Evolutionary conservation across 2,329 filamentous ascomycete species (phyloP).

Genomic region (Rasamsonia emersonii): DNA sequence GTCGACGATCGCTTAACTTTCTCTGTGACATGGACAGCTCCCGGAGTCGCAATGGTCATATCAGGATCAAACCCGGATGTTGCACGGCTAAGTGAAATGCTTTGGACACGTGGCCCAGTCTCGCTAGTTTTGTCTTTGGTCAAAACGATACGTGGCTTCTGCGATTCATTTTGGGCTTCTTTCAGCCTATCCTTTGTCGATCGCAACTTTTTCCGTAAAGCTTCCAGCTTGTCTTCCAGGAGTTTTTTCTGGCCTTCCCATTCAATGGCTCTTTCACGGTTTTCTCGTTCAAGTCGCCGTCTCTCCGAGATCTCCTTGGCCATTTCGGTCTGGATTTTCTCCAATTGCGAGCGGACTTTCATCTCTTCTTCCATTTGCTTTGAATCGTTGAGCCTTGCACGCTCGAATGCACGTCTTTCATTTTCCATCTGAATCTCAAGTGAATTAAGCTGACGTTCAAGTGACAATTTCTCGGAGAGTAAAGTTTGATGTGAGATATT

Average conservation of each 20-base stretch:
- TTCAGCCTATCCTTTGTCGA: conserved; percentile 66
- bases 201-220: conserved; percentile 60
- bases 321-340: conserved; percentile 43
- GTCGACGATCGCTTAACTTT: conserved; percentile 51
- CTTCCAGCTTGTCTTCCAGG: conserved; percentile 62
- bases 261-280: conserved; percentile 50
- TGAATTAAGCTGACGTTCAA: conserved; percentile 69
- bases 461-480: conserved; percentile 67
- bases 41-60: conserved; percentile 44
- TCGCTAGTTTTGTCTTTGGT: conserved; percentile 18
- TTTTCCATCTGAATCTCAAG: conserved; percentile 75
- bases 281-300: conserved; percentile 39
- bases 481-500: conserved; percentile 55
- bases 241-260: conserved; percentile 54
- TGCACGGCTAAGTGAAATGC: conserved; percentile 22
- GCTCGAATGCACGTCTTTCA: conserved; percentile 62
- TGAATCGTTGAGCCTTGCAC: conserved; percentile 37
- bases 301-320: conserved; percentile 43
- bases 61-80: conserved; percentile 32
- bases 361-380: conserved; percentile 33
- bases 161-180: conserved; percentile 46
- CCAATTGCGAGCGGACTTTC: conserved; percentile 32
- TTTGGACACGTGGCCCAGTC: conserved; percentile 33
- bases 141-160: conserved; percentile 31
- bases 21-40: conserved; percentile 42